Percentiles rank a stretch among this genome's conserved stretches.
Conservation (phyloP, 495 filamentous ascomycete species). For the Daldinia concentrica region DNA sequence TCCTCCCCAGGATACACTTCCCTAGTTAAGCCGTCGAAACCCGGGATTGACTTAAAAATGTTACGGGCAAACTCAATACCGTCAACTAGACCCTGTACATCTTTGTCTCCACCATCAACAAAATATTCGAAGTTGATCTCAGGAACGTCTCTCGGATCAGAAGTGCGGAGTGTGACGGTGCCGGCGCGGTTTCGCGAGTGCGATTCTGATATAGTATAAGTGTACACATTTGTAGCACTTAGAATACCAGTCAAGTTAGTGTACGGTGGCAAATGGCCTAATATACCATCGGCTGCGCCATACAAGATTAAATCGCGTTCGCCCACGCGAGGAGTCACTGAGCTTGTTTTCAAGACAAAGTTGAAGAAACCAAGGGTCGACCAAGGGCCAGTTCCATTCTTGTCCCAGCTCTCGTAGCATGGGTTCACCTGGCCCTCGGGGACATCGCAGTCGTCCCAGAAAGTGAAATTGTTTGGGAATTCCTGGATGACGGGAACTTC, state of each 20-base stretch:
- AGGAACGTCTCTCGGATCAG: background rate
- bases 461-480: conserved; percentile 1
- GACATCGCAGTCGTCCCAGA: conserved; percentile 2
- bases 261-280: background rate
- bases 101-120: background rate
- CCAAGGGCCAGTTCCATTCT: background rate
- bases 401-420: background rate
- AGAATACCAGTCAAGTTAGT: background rate
- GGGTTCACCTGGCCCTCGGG: conserved; percentile 1
- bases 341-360: background rate
- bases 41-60: background rate
- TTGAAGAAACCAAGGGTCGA: conserved; percentile 1
- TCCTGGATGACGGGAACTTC: conserved; percentile 9
- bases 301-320: background rate
- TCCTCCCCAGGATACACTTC: background rate
- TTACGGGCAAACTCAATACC: background rate
- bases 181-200: conserved; percentile 7
- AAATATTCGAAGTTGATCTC: background rate
- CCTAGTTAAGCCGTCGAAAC: background rate
- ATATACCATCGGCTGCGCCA: background rate
- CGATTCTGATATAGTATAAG: conserved; percentile 4
- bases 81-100: background rate
- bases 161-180: background rate
- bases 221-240: background rate
- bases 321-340: background rate